Evolutionary conservation across 2,329 filamentous ascomycete species (phyloP), one percentile per base, ranked within the genome.

Genomic region (Colletotrichum brevisporum): DNA sequence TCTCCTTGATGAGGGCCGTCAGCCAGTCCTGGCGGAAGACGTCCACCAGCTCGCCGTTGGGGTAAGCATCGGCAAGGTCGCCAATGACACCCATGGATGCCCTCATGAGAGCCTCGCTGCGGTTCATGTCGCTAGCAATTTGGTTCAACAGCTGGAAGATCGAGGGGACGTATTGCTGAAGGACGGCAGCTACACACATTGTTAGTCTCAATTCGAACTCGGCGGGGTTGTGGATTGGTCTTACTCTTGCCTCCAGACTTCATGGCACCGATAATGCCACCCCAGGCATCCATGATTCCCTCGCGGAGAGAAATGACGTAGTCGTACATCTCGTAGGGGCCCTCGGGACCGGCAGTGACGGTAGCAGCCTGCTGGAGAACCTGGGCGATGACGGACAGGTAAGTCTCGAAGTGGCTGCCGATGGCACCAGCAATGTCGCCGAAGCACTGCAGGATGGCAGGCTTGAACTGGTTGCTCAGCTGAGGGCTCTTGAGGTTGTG

Each of bases 211-310:
- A 21, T 24, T 36, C 31, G 45, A 47, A 24, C 6, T 26, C 51
- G 26, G 55, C 36, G 24, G 18, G 18, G 4, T 6, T 24, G 5
- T 51, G 45, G 18, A 83, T 21, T 6, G 12, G 18, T 60, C 90
- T 80, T 81, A 92, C 91, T 90, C 85, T 95, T 95, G 76, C 85
- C 85, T 76, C 91, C 93, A 59, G 87, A 83, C 85, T 96, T 97
- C 92, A 98, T 94, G 61, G 96, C 94, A 79, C 95, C 91, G 78
- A 99, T 94, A 73, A 97, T 96, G 74, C 96, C 96, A 76, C 95
- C 94, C 95, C 97, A 99, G 41, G 96, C 96, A 86, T 99, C 96
- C 92, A 98, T 97, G 74, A 99, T 98, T 74, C 95, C 96, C 79
- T 99, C 97, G 62, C 96, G 92, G 56, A 99, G 88, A 21, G 95